Evolutionary conservation across 208 protist genomes (phyloP).

Genomic region (Wallacemonas collosoma): DNA sequence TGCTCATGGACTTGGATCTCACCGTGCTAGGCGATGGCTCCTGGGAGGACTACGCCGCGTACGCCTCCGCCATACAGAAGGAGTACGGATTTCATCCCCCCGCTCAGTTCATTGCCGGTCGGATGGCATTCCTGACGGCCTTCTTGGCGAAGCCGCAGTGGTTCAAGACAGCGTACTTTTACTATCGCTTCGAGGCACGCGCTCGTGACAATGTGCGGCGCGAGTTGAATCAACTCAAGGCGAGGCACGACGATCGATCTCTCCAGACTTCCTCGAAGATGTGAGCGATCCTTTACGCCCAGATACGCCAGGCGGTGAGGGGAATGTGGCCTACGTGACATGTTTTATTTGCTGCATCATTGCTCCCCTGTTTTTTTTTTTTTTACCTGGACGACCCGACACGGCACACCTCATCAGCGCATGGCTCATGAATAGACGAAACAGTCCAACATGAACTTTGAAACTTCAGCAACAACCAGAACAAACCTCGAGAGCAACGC

Average conservation of each 20-base stretch:
- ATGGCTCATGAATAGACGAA: no score
- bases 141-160: constrained; percentile 53
- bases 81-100: constrained; percentile 65
- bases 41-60: constrained; percentile 28
- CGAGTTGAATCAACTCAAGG: constrained; percentile 42
- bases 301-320: no score
- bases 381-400: no score
- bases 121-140: constrained; percentile 39
- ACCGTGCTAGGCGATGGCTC: constrained; percentile 56
- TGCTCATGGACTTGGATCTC: constrained; percentile 80
- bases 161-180: constrained; percentile 83
- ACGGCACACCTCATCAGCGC: no score
- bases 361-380: no score
- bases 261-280: not conserved
- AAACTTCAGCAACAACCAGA: no score
- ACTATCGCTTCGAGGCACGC: constrained; percentile 43
- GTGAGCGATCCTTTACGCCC: no score
- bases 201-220: constrained; percentile 45
- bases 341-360: no score
- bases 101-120: constrained; percentile 50
- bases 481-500: no score
- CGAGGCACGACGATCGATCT: not conserved
- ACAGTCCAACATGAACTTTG: no score
- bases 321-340: no score
- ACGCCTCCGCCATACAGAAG: constrained; percentile 45